Evolutionary conservation across 2,329 filamentous ascomycete species (phyloP), one percentile per base, ranked within the genome.

Genomic region (Ascochyta pisi): DNA sequence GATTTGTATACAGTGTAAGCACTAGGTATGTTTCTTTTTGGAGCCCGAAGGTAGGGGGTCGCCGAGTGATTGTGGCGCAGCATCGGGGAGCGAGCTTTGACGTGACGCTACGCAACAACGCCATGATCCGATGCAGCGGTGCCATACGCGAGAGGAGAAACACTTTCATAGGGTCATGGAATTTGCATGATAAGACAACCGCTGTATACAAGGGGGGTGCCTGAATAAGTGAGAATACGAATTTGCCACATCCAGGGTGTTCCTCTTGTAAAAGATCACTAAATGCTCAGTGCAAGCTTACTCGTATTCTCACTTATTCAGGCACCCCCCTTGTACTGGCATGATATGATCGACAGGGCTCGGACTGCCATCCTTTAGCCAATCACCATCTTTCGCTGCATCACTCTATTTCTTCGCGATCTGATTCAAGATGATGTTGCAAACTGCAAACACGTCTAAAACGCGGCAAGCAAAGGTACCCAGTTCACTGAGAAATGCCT

Each of bases 381-480:
- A 54, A 50, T 54, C 40, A 6, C 19, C 23, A 26, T 23, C 27
- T 44, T n/a, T 35, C 19, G n/a, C 26, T 23, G 9, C 43, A 47
- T 35, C 37, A 23, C 37, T 22, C 16, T 7, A 23, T 39, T 19
- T 39, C 31, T 37, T 37, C 40, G 35, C 23, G n/a, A 9, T 19
- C 29, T 44, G 24, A 35, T 33, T 13, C 16, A 35, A 41, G 13
- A 48, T 35, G 31, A 13, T 50, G 52, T 55, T 35, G 52, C 46
- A 55, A 24, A 31, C 41, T 24, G 45, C 52, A 46, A 55, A 50
- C 33, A 50, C 27, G 13, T 19, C 6, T 2, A 22, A 16, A 15
- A 34, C 34, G 45, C 33, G 44, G 45, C 34, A 34, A 1, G 16
- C 5, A 15, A 22, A 34, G 6, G n/a, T 4, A 50, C n/a, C 40